These are phyloP conservation scores for Chaetomium tenue DNA, from an alignment of 495 filamentous ascomycete genomes.

Conservation along the genomic window DNA sequence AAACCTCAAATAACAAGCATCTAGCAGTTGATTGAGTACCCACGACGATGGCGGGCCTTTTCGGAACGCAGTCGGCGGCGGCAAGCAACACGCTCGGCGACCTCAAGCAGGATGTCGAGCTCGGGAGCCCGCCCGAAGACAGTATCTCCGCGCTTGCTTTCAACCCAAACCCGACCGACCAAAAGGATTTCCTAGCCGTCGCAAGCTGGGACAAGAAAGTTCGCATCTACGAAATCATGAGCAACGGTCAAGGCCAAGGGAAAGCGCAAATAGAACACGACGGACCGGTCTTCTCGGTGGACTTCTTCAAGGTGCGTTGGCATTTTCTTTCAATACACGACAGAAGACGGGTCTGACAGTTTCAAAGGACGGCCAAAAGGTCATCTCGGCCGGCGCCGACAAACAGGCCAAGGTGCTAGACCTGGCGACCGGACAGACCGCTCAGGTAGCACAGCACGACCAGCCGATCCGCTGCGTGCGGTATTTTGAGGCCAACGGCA, in stretches of 20 bases:
- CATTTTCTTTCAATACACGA: background rate
- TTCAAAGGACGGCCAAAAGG: conserved; percentile 59
- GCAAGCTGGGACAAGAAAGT: conserved; percentile 92
- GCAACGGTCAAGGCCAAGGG: conserved; percentile 64
- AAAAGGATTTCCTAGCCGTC: conserved; percentile 74
- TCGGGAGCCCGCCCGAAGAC: conserved; percentile 76
- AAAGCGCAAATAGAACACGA: conserved; percentile 72
- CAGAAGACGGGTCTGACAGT: background rate
- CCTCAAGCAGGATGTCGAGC: conserved; percentile 78
- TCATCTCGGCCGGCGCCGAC: conserved; percentile 81
- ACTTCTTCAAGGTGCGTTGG: conserved; percentile 72
- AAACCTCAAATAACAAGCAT: background rate
- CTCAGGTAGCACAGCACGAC: conserved; percentile 74
- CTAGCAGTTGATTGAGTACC: background rate
- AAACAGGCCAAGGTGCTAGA: conserved; percentile 80
- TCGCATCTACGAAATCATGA: conserved; percentile 80
- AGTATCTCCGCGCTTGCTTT: conserved; percentile 79
- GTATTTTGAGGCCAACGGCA: conserved; percentile 62
- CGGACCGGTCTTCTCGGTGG: conserved; percentile 68
- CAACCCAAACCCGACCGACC: conserved; percentile 54
- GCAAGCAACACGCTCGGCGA: conserved; percentile 79
- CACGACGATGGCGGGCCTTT: conserved; percentile 62
- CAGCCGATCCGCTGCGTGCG: conserved; percentile 74
- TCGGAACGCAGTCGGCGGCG: conserved; percentile 53
- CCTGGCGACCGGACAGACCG: conserved; percentile 53